Conservation (phyloP, 306 rosid genomes). For the Fragaria nilgerrensis region DNA sequence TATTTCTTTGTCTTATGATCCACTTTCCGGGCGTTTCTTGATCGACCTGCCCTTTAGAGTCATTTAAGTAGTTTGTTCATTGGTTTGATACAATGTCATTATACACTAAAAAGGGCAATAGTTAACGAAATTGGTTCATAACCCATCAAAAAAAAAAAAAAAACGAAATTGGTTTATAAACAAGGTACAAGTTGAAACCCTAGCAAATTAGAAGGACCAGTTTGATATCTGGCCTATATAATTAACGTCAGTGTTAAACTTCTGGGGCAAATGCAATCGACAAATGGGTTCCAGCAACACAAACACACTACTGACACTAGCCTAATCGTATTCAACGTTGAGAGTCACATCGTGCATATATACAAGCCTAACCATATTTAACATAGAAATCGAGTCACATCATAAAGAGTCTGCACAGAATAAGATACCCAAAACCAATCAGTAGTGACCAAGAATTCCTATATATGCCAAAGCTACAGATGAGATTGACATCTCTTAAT, state of each 20-base stretch:
- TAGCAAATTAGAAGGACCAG: neutral
- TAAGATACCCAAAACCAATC: neutral
- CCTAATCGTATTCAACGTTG: neutral
- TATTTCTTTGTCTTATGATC: neutral
- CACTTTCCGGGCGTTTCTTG: neutral
- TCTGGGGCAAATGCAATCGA: neutral
- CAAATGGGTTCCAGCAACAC: constrained; percentile 15
- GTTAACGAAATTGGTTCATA: too few species aligned
- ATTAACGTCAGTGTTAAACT: neutral
- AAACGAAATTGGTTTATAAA: too few species aligned
- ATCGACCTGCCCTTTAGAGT: neutral
- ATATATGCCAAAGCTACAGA: neutral
- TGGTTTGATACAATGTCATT: too few species aligned
- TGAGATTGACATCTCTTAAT: neutral
- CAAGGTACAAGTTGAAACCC: too few species aligned
- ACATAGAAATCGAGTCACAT: neutral
- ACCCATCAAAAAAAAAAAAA: too few species aligned
- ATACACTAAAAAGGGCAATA: neutral
- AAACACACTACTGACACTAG: neutral
- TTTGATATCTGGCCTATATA: neutral
- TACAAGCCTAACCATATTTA: neutral
- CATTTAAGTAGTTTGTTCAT: too few species aligned
- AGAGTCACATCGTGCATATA: neutral
- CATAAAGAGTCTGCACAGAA: neutral
- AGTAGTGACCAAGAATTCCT: neutral